Conservation (phyloP, 2,329 filamentous ascomycete species). For the Celoporthe dispersa region DNA sequence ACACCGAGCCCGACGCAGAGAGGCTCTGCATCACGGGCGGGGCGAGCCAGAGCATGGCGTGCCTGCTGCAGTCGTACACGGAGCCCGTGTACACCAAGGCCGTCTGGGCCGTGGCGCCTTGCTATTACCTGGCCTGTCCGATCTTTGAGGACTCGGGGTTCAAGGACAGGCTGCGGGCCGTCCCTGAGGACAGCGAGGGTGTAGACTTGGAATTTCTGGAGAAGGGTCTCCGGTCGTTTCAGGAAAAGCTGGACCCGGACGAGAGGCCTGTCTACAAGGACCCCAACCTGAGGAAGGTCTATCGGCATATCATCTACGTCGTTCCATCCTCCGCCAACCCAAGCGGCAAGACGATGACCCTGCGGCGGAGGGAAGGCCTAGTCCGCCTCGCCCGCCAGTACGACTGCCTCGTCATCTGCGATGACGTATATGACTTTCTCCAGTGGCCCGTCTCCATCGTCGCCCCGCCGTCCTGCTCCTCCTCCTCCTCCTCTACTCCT, state of each 20-base stretch:
- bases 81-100: constrained; percentile 76
- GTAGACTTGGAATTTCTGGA: constrained; percentile 69
- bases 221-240: constrained; percentile 47
- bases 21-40: constrained; percentile 84
- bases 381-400: constrained; percentile 77
- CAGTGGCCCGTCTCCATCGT: constrained; percentile 66
- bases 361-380: constrained; percentile 67
- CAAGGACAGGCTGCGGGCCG: constrained; percentile 64
- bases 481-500: constrained; percentile 34
- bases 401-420: constrained; percentile 81
- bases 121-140: constrained; percentile 83
- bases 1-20: constrained; percentile 47
- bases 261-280: constrained; percentile 47
- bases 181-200: constrained; percentile 79
- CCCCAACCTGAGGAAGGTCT: constrained; percentile 71
- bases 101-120: constrained; percentile 81
- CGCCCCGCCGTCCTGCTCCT: not conserved
- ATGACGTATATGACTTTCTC: constrained; percentile 94
- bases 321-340: constrained; percentile 92
- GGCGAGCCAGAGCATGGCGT: constrained; percentile 81
- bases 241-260: constrained; percentile 29
- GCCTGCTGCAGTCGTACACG: constrained; percentile 77
- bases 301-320: constrained; percentile 85
- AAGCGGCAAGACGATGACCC: constrained; percentile 79
- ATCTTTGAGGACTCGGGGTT: constrained; percentile 86